phyloP scores from a whole-genome alignment of 306 rosid genomes.

The Dryas drummondii region DNA sequence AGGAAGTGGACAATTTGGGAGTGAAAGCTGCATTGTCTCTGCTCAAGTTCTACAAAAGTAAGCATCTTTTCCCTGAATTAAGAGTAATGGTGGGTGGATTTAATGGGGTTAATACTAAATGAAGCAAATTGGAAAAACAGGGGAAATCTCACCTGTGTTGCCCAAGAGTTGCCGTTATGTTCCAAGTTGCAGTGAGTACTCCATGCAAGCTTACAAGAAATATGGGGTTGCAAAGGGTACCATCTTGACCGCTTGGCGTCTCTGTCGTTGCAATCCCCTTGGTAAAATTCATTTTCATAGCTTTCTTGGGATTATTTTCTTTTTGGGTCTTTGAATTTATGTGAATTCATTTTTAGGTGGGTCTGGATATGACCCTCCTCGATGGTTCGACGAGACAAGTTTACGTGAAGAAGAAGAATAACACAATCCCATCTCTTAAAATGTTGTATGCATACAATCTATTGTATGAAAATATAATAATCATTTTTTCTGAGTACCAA shows the following conservation, averaged over 20 bases:
- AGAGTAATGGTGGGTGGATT: not conserved
- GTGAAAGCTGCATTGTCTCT: constrained; percentile 63
- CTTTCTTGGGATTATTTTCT: not conserved
- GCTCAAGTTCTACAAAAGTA: constrained; percentile 77
- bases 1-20: constrained; percentile 52
- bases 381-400: constrained; percentile 69
- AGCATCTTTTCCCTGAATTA: not conserved
- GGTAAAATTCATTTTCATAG: constrained; percentile 38
- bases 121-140: constrained; percentile 26
- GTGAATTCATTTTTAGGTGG: constrained; percentile 48
- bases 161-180: constrained; percentile 79
- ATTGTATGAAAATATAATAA: too few species aligned
- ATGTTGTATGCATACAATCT: too few species aligned
- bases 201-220: constrained; percentile 92
- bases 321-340: constrained; percentile 2
- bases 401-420: constrained; percentile 58
- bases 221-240: constrained; percentile 79
- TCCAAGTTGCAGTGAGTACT: constrained; percentile 91
- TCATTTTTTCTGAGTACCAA: too few species aligned
- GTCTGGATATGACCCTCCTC: constrained; percentile 86
- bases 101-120: not conserved
- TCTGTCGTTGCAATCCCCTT: constrained; percentile 92
- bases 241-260: constrained; percentile 73
- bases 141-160: constrained; percentile 88
- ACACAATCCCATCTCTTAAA: not conserved